Conservation (phyloP, 805 yeast genomes). For the Zygoascus biomembranicola region DNA sequence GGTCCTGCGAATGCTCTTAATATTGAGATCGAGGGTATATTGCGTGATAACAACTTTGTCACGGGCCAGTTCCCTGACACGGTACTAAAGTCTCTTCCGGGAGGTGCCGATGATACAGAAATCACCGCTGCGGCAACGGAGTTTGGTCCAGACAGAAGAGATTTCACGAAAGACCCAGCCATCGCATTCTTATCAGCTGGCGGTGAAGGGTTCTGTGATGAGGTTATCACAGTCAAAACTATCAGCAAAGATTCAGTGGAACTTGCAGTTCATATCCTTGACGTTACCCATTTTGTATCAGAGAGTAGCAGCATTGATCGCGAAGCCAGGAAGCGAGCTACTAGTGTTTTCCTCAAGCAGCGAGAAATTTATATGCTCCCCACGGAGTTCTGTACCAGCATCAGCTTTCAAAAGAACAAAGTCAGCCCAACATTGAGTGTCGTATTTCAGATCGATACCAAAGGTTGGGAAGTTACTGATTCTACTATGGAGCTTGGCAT, state of each 20-base stretch:
- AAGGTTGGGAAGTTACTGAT: conserved; percentile 62
- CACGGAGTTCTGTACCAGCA: conserved; percentile 43
- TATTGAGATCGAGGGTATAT: conserved; percentile 79
- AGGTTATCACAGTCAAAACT: conserved; percentile 73
- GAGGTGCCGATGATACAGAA: conserved; percentile 7
- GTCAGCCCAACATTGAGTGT: conserved; percentile 66
- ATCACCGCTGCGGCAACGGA: conserved; percentile 6
- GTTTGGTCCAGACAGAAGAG: conserved; percentile 36
- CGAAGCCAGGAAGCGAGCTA: conserved; percentile 82
- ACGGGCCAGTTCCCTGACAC: conserved; percentile 36
- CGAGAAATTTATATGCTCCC: conserved; percentile 63
- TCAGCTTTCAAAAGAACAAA: conserved; percentile 52
- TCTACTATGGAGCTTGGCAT: conserved; percentile 69
- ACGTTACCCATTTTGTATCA: conserved; percentile 62
- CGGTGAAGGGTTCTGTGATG: conserved; percentile 58
- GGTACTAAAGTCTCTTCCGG: conserved; percentile 18
- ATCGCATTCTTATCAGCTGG: conserved; percentile 44
- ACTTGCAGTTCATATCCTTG: conserved; percentile 80
- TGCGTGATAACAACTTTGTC: conserved; percentile 54
- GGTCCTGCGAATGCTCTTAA: conserved; percentile 71
- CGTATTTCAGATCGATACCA: conserved; percentile 68
- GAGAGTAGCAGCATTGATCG: conserved; percentile 75
- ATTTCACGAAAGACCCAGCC: conserved; percentile 48
- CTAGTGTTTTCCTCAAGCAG: conserved; percentile 83
- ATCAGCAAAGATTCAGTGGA: conserved; percentile 55